phyloP scores from a whole-genome alignment of 1,284 basidiomycete species.

The Sphagnurus paluster region DNA sequence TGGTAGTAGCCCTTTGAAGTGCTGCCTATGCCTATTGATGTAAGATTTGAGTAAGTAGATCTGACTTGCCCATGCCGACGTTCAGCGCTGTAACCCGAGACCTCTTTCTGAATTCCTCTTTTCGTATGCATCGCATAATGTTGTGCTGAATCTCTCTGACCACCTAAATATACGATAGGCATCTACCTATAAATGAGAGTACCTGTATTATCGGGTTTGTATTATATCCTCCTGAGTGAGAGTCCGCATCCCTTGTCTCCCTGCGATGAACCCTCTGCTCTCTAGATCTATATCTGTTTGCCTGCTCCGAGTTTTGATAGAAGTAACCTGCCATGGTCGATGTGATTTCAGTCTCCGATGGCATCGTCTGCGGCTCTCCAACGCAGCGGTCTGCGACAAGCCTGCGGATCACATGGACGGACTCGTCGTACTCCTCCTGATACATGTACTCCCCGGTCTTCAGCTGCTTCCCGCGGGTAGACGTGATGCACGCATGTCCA shows the following conservation, averaged over 20 bases:
- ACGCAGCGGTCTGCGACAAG: conserved; percentile 1
- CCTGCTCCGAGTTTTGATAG: not conserved
- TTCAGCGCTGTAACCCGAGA: too few relatives aligned
- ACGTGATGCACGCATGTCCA: conserved; percentile 39
- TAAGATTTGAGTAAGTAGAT: too few relatives aligned
- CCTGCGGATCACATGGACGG: not conserved
- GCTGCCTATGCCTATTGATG: too few relatives aligned
- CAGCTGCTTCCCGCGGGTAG: conserved; percentile 24
- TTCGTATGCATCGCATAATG: too few relatives aligned
- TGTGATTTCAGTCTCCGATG: not conserved
- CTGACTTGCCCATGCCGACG: too few relatives aligned
- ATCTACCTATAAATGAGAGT: too few relatives aligned
- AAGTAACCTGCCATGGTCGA: not conserved
- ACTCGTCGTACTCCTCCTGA: conserved; percentile 11
- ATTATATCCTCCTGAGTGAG: too few relatives aligned
- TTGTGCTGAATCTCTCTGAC: too few relatives aligned
- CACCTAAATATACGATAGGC: too few relatives aligned
- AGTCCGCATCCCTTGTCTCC: not conserved
- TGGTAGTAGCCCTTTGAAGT: too few relatives aligned
- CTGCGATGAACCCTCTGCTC: not conserved
- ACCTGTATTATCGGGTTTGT: too few relatives aligned
- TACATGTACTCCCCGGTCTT: conserved; percentile 8
- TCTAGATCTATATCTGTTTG: not conserved
- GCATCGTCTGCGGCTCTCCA: not conserved
- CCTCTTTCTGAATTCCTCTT: too few relatives aligned